Evolutionary conservation across 164 flowering plant genomes (phyloP), one percentile per base, ranked within the genome.

Genomic region (Malania oleifera): DNA sequence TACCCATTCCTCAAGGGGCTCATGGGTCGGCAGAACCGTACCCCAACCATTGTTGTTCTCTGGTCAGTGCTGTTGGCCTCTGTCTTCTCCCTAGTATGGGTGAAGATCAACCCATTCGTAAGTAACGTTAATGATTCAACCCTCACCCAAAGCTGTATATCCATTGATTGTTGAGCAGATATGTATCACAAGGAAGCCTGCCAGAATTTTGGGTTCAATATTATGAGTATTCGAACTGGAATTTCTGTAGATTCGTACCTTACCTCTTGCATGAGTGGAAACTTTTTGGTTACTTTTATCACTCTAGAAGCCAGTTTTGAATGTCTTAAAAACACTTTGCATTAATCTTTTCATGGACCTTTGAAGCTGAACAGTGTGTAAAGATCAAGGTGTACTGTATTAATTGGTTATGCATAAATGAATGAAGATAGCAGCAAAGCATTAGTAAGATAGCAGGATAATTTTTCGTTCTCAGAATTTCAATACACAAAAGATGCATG

Each of bases 1-100:
- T 91, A 91, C 59, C 98, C 98, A 6, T 91, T 91, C 95, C 85
- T 91, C 35, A 91, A 91, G 62, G 98, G 98, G 76, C 88, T 89
- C 44, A 89, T 91, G 98, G 98, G 98, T 5, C 77, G 95, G 52
- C 96, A 89, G 52, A 91, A 89, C 64, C 52, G 95, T 41, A 91
- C 96, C 5, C 98, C 96, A 1, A 89, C 96, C 53, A 84, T 89
- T 71, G 98, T 91, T 39, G 72, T 91, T 26, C 69, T 89, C 18
- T 89, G 95, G 98, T 89, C 98, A 3, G 91, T 91, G 62, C 73
- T 91, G 29, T 64, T 89, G 80, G 98, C 98, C 3, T 89, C 96
- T 10, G 89, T 91, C 11, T 91, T 91, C 77, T 91, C 98, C 1
- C 96, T 91, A 55, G 66, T 91, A 29, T 91, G 98, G 96, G 96